Evolutionary conservation across 495 filamentous ascomycete species (phyloP).

Genomic region (Penicillium arizonense): DNA sequence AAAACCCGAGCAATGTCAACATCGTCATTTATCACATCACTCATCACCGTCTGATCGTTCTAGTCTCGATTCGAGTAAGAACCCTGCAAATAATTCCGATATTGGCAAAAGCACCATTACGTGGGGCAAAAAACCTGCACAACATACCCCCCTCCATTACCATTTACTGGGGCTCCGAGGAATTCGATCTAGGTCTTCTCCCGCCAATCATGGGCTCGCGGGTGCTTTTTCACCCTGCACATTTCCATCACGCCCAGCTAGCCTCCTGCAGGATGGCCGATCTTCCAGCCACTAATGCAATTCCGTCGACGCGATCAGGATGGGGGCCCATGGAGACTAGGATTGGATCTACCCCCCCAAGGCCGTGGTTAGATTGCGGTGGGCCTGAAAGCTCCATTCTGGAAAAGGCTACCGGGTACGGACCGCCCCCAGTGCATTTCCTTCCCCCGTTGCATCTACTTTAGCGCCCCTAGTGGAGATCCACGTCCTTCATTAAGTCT

Average conservation of each 20-base stretch:
- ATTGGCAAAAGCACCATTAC: slow-evolving; percentile 7
- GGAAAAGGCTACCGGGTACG: slow-evolving; percentile 25
- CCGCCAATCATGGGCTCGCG: slow-evolving; percentile 16
- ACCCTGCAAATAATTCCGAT: slow-evolving; percentile 11
- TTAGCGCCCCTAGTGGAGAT: slow-evolving; percentile 8
- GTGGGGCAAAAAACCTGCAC: slow-evolving; percentile 15
- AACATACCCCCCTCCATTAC: slow-evolving; percentile 21
- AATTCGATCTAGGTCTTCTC: slow-evolving; percentile 3
- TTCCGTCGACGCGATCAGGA: slow-evolving; percentile 14
- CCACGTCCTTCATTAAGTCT: neutral
- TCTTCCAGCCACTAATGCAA: slow-evolving; percentile 24
- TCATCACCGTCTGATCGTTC: neutral
- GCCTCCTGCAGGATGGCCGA: slow-evolving; percentile 28
- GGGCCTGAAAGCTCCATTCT: slow-evolving; percentile 13
- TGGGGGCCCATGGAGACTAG: slow-evolving; percentile 2
- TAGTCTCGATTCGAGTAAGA: neutral
- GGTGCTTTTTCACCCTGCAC: slow-evolving; percentile 10
- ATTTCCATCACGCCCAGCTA: slow-evolving; percentile 23
- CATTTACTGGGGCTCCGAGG: slow-evolving; percentile 5
- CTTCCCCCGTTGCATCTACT: slow-evolving; percentile 15
- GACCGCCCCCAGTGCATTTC: slow-evolving; percentile 16
- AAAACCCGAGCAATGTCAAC: neutral
- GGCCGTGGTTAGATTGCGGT: neutral
- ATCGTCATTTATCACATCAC: neutral
- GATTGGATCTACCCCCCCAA: slow-evolving; percentile 12